Evolutionary conservation across 768 basidiomycete genomes (phyloP).

Genomic region (Suillus decipiens): DNA sequence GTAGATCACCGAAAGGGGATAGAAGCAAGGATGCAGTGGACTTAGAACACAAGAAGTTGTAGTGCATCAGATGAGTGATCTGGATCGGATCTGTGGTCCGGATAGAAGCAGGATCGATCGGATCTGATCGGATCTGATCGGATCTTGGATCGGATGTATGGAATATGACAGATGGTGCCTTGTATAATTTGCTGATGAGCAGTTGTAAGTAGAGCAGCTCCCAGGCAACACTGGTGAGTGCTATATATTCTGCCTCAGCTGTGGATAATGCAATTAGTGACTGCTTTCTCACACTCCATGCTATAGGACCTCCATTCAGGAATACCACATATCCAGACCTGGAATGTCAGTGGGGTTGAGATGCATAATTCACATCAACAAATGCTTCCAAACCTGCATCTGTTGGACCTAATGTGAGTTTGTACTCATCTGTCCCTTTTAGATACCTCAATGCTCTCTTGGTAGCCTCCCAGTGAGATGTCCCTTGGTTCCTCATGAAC

Average conservation of each 20-base stretch:
- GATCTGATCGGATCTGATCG: no score
- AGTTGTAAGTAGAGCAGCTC: constrained; percentile 14
- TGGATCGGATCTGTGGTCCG: no score
- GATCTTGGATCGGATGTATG: no score
- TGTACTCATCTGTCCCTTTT: constrained; percentile 1
- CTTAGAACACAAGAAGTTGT: no score
- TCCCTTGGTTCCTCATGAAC: constrained; percentile 24
- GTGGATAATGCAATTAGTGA: constrained; percentile 27
- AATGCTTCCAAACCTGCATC: constrained; percentile 9
- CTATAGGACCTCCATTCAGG: constrained; percentile 14
- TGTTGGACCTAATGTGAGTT: neutral
- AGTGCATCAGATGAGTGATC: no score
- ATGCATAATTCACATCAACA: constrained; percentile 30
- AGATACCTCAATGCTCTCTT: constrained; percentile 22
- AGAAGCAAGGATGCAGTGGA: no score
- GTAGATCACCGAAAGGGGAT: no score
- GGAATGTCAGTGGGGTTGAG: constrained; percentile 21
- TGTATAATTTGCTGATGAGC: no score
- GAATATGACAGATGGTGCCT: no score
- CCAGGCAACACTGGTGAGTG: neutral
- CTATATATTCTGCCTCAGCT: constrained; percentile 30
- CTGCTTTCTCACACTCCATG: constrained; percentile 22
- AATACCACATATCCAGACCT: constrained; percentile 28
- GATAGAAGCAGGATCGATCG: no score
- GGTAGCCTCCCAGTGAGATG: constrained; percentile 23